phyloP scores from a whole-genome alignment of 2,329 filamentous ascomycete genomes.

The Colletotrichum truncatum region DNA sequence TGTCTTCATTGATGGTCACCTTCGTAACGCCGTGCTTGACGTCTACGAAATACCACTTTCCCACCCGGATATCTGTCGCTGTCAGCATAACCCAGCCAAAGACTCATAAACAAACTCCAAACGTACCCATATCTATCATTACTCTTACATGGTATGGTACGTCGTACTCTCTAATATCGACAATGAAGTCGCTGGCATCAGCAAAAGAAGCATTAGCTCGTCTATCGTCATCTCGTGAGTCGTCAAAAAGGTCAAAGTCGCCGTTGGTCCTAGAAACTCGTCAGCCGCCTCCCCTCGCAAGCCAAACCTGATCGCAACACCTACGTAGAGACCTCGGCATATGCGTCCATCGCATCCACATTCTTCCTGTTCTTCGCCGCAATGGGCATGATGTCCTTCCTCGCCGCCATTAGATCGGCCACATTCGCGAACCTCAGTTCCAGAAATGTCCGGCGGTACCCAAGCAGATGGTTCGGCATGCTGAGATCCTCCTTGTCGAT shows the following conservation, averaged over 20 bases:
- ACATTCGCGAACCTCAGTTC: conserved; percentile 91
- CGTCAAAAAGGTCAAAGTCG: conserved; percentile 95
- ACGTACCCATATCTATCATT: conserved; percentile 87
- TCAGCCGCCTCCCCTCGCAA: conserved; percentile 23
- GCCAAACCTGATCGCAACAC: conserved; percentile 38
- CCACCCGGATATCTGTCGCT: conserved; percentile 84
- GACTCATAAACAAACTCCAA: no score
- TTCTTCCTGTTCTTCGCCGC: conserved; percentile 97
- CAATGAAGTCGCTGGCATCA: conserved; percentile 95
- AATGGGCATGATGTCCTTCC: conserved; percentile 85
- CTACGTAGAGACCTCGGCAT: conserved; percentile 92
- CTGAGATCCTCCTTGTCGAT: conserved; percentile 92
- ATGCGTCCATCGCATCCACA: conserved; percentile 96
- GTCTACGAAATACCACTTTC: conserved; percentile 97
- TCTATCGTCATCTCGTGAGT: conserved; percentile 81
- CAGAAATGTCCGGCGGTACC: conserved; percentile 88
- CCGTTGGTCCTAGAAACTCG: conserved; percentile 68
- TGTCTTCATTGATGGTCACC: conserved; percentile 86
- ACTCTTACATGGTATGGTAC: conserved; percentile 99
- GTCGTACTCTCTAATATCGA: conserved; percentile 99
- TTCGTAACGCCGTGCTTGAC: conserved; percentile 89
- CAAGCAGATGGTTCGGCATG: conserved; percentile 95
- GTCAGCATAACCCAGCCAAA: conserved; percentile 33
- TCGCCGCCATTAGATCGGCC: conserved; percentile 82
- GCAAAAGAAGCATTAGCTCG: conserved; percentile 78